phyloP scores from a whole-genome alignment of 1,284 basidiomycete genomes.

The Ustilago xerochloae region DNA sequence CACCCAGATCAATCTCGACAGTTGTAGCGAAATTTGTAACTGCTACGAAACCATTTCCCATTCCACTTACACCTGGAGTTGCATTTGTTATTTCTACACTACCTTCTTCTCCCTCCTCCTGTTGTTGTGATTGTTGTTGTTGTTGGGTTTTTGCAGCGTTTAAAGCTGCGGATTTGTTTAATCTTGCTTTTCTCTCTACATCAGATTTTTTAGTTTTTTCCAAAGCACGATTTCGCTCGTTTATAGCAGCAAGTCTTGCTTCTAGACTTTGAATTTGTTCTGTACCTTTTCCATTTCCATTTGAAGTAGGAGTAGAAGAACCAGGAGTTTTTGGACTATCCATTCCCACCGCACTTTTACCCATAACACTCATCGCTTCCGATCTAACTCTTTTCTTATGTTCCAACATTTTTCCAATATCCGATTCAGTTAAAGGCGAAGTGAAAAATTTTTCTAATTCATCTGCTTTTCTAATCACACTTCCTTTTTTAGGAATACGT shows the following conservation, averaged over 20 bases:
- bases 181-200: slow-evolving; percentile 76
- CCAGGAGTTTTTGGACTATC: not conserved
- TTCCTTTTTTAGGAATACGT: slow-evolving; percentile 28
- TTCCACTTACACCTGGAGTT: slow-evolving; percentile 35
- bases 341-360: slow-evolving; percentile 7
- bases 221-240: slow-evolving; percentile 84
- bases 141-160: not conserved
- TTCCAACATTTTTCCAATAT: slow-evolving; percentile 52
- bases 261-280: slow-evolving; percentile 64
- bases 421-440: slow-evolving; percentile 53
- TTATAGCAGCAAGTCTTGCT: slow-evolving; percentile 79
- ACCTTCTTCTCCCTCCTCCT: not conserved
- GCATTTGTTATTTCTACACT: slow-evolving; percentile 27
- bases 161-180: slow-evolving; percentile 58
- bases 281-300: not conserved
- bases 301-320: not conserved
- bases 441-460: slow-evolving; percentile 53
- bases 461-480: slow-evolving; percentile 42
- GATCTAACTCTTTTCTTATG: slow-evolving; percentile 42
- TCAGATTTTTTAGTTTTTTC: slow-evolving; percentile 82
- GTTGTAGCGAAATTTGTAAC: slow-evolving; percentile 68
- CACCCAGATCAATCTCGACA: slow-evolving; percentile 70
- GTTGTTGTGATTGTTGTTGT: not conserved
- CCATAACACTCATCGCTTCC: slow-evolving; percentile 38
- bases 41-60: slow-evolving; percentile 67